A percentile compares a stretch with the other conserved stretches of the same genome.
These are phyloP conservation scores for Acmispon strigosus DNA, from an alignment of 306 rosid genomes.

Conservation along the genomic window DNA sequence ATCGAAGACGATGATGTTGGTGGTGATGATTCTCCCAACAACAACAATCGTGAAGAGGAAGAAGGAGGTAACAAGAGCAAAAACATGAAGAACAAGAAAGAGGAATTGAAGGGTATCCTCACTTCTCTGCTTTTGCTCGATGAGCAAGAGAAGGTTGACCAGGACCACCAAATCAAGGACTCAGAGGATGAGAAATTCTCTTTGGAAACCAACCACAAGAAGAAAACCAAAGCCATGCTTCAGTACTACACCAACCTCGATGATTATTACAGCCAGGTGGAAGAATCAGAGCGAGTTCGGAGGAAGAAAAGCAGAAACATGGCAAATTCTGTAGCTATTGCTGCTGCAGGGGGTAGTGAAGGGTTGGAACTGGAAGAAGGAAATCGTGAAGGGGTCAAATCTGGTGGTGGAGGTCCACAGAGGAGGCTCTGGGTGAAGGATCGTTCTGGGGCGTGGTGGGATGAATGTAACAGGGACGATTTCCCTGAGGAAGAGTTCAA, in stretches of 20 bases:
- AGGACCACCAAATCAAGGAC: slow-evolving; percentile 29
- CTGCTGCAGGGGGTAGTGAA: slow-evolving; percentile 23
- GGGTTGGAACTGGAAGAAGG: slow-evolving; percentile 17
- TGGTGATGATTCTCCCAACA: neutral
- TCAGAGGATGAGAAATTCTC: slow-evolving; percentile 43
- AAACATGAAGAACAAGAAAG: slow-evolving; percentile 30
- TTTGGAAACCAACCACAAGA: slow-evolving; percentile 37
- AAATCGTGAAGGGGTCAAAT: slow-evolving; percentile 7
- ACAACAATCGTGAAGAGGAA: neutral
- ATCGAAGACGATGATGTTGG: neutral
- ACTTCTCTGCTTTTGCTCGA: slow-evolving; percentile 50
- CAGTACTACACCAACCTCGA: slow-evolving; percentile 43
- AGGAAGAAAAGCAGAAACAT: slow-evolving; percentile 45
- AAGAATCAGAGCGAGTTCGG: slow-evolving; percentile 40
- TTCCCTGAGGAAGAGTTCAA: slow-evolving; percentile 78
- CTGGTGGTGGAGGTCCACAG: slow-evolving; percentile 31
- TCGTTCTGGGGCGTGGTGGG: slow-evolving; percentile 98
- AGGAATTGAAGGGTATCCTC: slow-evolving; percentile 51
- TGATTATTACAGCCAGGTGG: slow-evolving; percentile 38
- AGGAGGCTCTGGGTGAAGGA: slow-evolving; percentile 91
- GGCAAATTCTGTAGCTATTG: slow-evolving; percentile 26
- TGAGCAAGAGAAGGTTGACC: slow-evolving; percentile 52
- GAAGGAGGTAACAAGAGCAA: neutral
- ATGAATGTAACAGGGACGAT: slow-evolving; percentile 71
- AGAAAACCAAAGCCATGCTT: slow-evolving; percentile 46